phyloP scores from a whole-genome alignment of 768 basidiomycete genomes.

The Aureoboletus auriporus region DNA sequence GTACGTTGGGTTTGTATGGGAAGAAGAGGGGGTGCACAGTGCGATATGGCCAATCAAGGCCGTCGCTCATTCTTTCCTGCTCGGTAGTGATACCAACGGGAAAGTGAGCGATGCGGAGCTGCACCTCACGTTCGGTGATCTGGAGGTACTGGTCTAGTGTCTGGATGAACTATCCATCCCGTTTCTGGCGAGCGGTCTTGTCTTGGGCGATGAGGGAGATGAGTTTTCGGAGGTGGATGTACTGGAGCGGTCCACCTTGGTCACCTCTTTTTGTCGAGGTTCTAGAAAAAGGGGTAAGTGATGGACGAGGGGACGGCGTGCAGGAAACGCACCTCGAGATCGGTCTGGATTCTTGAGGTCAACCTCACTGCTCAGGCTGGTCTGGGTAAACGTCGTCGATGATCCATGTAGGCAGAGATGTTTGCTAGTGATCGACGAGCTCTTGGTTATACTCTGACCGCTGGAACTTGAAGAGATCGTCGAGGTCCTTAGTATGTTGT shows the following conservation, averaged over 20 bases:
- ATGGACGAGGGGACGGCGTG: too few relatives aligned
- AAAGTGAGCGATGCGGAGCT: too few relatives aligned
- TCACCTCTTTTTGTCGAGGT: constrained; percentile 16
- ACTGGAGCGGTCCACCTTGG: constrained; percentile 19
- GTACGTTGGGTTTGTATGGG: too few relatives aligned
- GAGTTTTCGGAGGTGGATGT: constrained; percentile 28
- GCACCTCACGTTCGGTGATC: constrained; percentile 34
- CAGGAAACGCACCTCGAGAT: constrained; percentile 15
- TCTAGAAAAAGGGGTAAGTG: too few relatives aligned
- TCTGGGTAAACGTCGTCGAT: too few relatives aligned
- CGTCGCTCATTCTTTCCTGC: too few relatives aligned
- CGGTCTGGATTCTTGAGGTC: too few relatives aligned
- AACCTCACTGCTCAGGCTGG: constrained; percentile 28
- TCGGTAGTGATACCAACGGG: too few relatives aligned
- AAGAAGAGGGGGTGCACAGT: too few relatives aligned
- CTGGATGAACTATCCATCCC: constrained; percentile 29
- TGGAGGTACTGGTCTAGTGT: constrained; percentile 25
- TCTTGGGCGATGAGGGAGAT: too few relatives aligned
- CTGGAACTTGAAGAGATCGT: constrained; percentile 29
- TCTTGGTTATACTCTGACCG: constrained; percentile 31
- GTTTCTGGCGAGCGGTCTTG: too few relatives aligned
- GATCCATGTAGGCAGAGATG: constrained; percentile 25
- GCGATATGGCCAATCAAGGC: too few relatives aligned
- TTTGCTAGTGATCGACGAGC: constrained; percentile 29
- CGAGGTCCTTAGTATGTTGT: constrained; percentile 29